Base-by-base conservation (phyloP, 371 early-diverging fungal species). In the Mortierella sp. region DNA sequence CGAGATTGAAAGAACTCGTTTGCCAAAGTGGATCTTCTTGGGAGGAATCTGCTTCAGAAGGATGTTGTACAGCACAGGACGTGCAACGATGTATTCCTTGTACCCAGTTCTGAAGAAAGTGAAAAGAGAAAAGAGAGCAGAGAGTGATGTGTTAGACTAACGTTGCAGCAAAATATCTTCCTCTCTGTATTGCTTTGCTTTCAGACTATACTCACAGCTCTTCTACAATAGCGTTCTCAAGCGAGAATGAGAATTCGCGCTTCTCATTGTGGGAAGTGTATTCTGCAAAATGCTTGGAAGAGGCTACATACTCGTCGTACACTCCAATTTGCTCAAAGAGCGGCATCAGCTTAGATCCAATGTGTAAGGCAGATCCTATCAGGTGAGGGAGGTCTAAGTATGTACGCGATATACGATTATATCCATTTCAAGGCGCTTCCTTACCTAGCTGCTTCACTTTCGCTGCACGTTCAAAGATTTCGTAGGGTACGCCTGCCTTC, bases 321-420 rank as follows among this genome's bases (percentile, higher is more conserved):
- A 64, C 56, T 4, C 56, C 56, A 31, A 51, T 27, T 23, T 64
- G 64, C 43, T 57, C 41, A 15, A 64, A 43, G 42, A 56, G 42
- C 12, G 57, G 53, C 17, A 44, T 42, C 31, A 61, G 21, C 32
- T 53, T 52, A 1, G 51, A 21, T 6, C 61, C 53, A 19, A 61
- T 23, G 12, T 43, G 51, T 9, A 61, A 11, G 4, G 53, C 61
- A 6, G 49, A 61, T 4, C 61, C 61, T 61, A 17, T 26, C 21
- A n/a, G n/a, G n/a, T n/a, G n/a, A n/a, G n/a, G n/a, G n/a, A n/a
- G n/a, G n/a, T n/a, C n/a, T n/a, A n/a, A n/a, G n/a, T n/a, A n/a
- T n/a, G n/a, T n/a, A n/a, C n/a, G n/a, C n/a, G n/a, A n/a, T n/a
- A n/a, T n/a, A n/a, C n/a, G n/a, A n/a, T n/a, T n/a, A n/a, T n/a